These are phyloP conservation scores for Phialemonium atrogriseum DNA, from an alignment of 2,329 filamentous ascomycete species.

Conservation along the genomic window DNA sequence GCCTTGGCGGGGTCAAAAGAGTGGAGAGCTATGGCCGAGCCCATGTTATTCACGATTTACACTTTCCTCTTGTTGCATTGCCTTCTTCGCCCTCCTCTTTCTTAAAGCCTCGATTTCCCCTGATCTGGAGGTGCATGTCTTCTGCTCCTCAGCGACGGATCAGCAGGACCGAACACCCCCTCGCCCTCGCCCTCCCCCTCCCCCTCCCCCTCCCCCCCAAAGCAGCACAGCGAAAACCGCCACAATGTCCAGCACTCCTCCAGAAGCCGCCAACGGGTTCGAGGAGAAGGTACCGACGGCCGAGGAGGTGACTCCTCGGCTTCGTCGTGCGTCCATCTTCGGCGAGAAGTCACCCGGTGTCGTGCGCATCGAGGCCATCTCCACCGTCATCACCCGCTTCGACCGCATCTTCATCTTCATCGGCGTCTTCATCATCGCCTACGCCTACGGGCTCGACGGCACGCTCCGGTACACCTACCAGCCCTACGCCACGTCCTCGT, in stretches of 20 bases:
- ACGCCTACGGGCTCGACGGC: slow-evolving; percentile 54
- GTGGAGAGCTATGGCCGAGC: too few species aligned
- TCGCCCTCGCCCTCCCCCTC: not conserved
- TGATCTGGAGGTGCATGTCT: not conserved
- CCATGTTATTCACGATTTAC: too few species aligned
- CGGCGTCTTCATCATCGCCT: slow-evolving; percentile 54
- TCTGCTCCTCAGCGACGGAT: too few species aligned
- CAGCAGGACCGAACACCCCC: not conserved
- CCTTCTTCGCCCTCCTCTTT: not conserved
- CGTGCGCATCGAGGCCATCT: slow-evolving; percentile 48
- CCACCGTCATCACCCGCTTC: slow-evolving; percentile 37
- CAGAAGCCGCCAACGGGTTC: not conserved
- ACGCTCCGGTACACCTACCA: slow-evolving; percentile 48
- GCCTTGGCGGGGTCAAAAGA: too few species aligned
- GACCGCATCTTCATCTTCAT: slow-evolving; percentile 52
- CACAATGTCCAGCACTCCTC: not conserved
- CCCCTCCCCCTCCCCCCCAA: not conserved
- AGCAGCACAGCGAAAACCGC: too few species aligned
- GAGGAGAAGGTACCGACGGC: not conserved
- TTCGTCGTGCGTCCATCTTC: not conserved
- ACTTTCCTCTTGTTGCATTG: not conserved
- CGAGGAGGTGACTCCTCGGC: not conserved
- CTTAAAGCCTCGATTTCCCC: not conserved
- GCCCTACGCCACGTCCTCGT: slow-evolving; percentile 43
- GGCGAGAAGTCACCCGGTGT: slow-evolving; percentile 41